Evolutionary conservation across 108 stramenopile species (phyloP), one percentile per base, ranked within the genome.

Genomic region (Hondaea fermentalgiana): DNA sequence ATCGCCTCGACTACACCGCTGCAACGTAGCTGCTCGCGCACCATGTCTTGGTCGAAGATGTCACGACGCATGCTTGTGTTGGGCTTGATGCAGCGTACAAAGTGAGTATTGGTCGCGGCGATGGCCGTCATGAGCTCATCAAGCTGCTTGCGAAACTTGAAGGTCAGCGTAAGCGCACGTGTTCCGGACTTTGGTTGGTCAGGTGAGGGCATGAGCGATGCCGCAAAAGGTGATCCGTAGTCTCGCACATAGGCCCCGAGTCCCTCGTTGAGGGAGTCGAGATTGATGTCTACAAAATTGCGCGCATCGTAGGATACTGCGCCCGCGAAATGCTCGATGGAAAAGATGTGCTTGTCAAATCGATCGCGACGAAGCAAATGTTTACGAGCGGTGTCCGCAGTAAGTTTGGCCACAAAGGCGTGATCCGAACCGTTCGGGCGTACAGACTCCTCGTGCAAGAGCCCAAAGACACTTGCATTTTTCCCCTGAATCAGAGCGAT

Each of bases 71-170:
- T 89, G 43, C 69, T 19, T 29, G 90, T 89, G 76, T 96, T 96
- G 88, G 96, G 95, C 87, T 96, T 96, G 5, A 96, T 91, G 89
- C 96, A 96, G 55, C 96, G 95, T 19, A 96, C 93, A 72, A 95
- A 96, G 88, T 95, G 95, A 8, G 94, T 91, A 35, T 92, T 88
- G n/a, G 95, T 95, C 4, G 88, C 60, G 45, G 93, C 93, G 42
- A 96, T 93, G 42, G 91, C 92, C 4, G 87, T 72, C 44, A 94
- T 88, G 28, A 96, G 94, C 19, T 93, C 94, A n/a, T 87, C 72
- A 3, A 96, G 91, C 76, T 95, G 94, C 51, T 57, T 72, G 23
- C 83, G 88, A 87, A 95, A 96, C 58, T 94, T 93, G 19, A 87
- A 89, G 4, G 94, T 94, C 17, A 96, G 93, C 16, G 96, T 95